Base-by-base conservation (phyloP, 371 early-diverging fungal species). In the Nematocida ironsii region DNA sequence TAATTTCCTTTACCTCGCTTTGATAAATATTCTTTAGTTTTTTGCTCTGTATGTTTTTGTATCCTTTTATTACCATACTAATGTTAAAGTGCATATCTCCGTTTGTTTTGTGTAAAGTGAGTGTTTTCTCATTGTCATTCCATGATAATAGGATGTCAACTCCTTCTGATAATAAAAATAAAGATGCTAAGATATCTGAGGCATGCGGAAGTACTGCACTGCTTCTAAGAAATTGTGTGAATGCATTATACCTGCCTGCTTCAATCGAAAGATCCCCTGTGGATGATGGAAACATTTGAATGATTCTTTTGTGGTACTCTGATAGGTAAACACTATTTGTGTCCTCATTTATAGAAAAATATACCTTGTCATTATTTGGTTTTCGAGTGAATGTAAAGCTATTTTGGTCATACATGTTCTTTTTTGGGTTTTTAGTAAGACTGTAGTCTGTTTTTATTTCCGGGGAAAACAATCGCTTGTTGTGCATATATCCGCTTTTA, bases 401-500 rank as follows among this genome's bases (percentile, higher is more conserved):
- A 16, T 0, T 23, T 16, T 6, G 23, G 27, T 7, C 20, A 6
- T 5, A 16, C 20, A 16, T 27, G 0, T n/a, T 7, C 20, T 5
- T 20, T 58, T 27, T 27, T 27, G 16, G n/a, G 58, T n/a, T n/a
- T n/a, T 27, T n/a, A 7, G 16, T 16, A 50, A 58, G 58, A 20
- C 58, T 58, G 58, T 58, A 58, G 27, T 6, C 6, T 58, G 58
- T 58, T 27, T 58, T 20, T 58, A 58, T 58, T 58, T 13, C 58
- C 0, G 58, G 27, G 6, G 58, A 58, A 58, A 13, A 58, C 0
- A 58, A 58, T 27, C 58, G 58, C 27, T 58, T 58, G 20, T 58
- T 58, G 58, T 58, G 58, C 58, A 58, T 58, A 58, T 23, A 58
- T n/a, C 58, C 58, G 9, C 16, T 50, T 50, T 50, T 50, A 16